Base-by-base conservation (phyloP, 495 filamentous ascomycete genomes). In the Penicillium goetzii region DNA sequence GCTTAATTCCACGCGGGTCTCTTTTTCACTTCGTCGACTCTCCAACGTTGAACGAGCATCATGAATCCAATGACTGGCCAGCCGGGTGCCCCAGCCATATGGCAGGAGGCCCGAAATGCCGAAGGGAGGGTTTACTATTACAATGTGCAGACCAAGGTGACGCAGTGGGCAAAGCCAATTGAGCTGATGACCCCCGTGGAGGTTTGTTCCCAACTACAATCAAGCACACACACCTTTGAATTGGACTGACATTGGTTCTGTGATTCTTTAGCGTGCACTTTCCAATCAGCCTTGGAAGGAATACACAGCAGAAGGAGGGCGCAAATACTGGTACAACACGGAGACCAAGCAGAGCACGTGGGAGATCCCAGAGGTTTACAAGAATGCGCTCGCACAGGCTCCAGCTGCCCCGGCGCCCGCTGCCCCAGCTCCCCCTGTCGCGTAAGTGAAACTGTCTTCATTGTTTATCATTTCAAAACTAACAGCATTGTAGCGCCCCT, bases 61-160 rank as follows among this genome's bases (percentile, higher is more conserved):
- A 95, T 92, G 90, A 90, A 90, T 73, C 83, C 85, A 55, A 76
- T 84, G 70, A 85, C 81, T 70, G 80, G 79, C 60, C 82, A 81
- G 60, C 74, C 82, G 62, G 83, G 77, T 40, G 80, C 83, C 56
- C 76, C 87, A 23, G 72, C 80, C 40, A 64, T 87, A 28, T 97
- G 94, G 95, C 87, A 90, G 74, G 91, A 95, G 79, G 90, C 92
- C 57, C 88, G 88, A 68, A 91, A 90, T 69, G 73, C 87, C 4
- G 94, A 96, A 67, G 95, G 95, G 43, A 85, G 92, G 55, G 80
- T 88, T n/a, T 99, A 99, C 77, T 99, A 96, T 72, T 97, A 92
- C 80, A 96, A 98, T 76, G 78, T 86, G 4, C 78, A 88, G 63
- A 97, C 92, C 5, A 93, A 95, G 71, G 89, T 82, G 34, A 97